A percentile compares a stretch with the other conserved stretches of the same genome.
Conservation (phyloP, 208 protist genomes). For the Porcisia hertigi region DNA sequence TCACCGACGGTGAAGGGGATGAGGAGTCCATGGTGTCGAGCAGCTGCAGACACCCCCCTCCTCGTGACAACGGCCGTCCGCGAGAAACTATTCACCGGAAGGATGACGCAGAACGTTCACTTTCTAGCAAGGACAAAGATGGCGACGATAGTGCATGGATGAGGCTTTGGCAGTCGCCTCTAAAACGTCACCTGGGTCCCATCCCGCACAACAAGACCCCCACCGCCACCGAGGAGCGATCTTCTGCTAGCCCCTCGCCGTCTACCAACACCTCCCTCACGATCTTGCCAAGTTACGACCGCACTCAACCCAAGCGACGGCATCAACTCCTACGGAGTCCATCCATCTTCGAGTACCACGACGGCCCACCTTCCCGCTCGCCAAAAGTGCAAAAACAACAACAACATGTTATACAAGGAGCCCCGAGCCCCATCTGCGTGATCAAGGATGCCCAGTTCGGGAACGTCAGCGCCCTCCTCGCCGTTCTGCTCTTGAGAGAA, state of each 20-base stretch:
- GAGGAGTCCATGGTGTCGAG: background rate
- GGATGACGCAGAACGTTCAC: background rate
- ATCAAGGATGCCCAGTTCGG: background rate
- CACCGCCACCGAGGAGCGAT: background rate
- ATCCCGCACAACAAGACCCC: background rate
- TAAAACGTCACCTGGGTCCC: background rate
- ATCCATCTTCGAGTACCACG: background rate
- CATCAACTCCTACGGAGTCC: background rate
- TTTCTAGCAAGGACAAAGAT: slow-evolving; percentile 8
- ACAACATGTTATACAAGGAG: background rate
- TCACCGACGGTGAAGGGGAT: slow-evolving; percentile 7
- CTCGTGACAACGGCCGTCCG: background rate
- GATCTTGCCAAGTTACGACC: slow-evolving; percentile 2
- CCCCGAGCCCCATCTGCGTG: background rate
- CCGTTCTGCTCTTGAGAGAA: too few species aligned
- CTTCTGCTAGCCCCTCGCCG: background rate
- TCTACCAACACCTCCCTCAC: background rate
- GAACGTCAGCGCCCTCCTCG: too few species aligned
- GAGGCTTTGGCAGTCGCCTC: background rate
- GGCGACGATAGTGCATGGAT: background rate
- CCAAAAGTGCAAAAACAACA: background rate
- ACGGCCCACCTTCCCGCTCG: slow-evolving; percentile 8
- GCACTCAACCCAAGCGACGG: background rate
- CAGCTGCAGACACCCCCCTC: background rate
- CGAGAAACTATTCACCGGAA: background rate